A percentile compares a stretch with the other conserved stretches of the same genome.
These are phyloP conservation scores for Ostreobium quekettii DNA, from an alignment of 139 green algal genomes.

Conservation along the genomic window DNA sequence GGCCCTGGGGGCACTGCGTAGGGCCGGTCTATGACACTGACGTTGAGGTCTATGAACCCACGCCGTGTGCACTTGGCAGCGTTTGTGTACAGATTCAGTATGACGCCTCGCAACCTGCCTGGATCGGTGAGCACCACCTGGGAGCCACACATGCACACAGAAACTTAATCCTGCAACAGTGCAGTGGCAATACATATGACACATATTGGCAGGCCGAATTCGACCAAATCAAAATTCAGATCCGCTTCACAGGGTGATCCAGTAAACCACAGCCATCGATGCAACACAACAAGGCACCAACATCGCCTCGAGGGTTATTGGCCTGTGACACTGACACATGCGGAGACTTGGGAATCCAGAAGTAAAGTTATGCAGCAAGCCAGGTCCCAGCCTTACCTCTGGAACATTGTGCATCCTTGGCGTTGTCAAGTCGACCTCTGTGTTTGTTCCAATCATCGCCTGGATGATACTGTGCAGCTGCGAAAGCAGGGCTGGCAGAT, in stretches of 20 bases:
- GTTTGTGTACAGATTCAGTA: slow-evolving; percentile 82
- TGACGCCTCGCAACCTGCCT: slow-evolving; percentile 61
- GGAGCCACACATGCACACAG: background rate
- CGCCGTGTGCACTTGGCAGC: slow-evolving; percentile 72
- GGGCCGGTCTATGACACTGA: slow-evolving; percentile 24
- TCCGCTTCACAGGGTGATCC: too few relatives aligned
- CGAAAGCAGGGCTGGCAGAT: background rate
- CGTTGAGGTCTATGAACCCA: slow-evolving; percentile 56
- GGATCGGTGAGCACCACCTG: slow-evolving; percentile 38
- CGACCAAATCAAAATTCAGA: too few relatives aligned
- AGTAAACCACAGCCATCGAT: too few relatives aligned
- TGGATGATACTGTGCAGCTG: slow-evolving; percentile 57
- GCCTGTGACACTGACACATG: too few relatives aligned
- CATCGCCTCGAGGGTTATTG: too few relatives aligned
- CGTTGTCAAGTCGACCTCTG: slow-evolving; percentile 18
- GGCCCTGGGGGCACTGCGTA: background rate
- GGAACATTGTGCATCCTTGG: background rate
- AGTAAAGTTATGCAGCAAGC: too few relatives aligned
- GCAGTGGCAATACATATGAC: too few relatives aligned
- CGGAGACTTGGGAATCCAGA: too few relatives aligned
- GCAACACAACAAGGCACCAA: too few relatives aligned
- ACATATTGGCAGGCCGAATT: too few relatives aligned
- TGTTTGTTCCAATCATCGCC: slow-evolving; percentile 54
- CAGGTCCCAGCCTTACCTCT: too few relatives aligned
- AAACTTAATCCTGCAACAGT: slow-evolving; percentile 4